Evolutionary conservation across 2,329 filamentous ascomycete genomes (phyloP).

Genomic region (Talaromyces sp.): DNA sequence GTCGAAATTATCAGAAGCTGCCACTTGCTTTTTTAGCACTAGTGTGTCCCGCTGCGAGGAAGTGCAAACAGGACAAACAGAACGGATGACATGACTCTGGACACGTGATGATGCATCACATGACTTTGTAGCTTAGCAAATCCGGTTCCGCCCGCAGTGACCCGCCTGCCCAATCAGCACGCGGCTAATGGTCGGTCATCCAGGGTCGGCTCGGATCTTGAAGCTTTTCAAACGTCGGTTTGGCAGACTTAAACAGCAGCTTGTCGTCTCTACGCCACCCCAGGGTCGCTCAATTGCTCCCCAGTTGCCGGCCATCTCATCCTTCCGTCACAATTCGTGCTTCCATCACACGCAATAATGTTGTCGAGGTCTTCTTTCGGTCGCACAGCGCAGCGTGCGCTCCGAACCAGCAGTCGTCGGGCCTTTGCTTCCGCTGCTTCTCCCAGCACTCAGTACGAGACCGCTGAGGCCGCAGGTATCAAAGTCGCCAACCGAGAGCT

Average conservation of each 20-base stretch:
- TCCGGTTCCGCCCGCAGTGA: conserved; percentile 41
- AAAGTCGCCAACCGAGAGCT: conserved; percentile 91
- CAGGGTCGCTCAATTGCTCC: conserved; percentile 32
- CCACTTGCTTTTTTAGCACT: conserved; percentile 19
- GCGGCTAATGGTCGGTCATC: conserved; percentile 32
- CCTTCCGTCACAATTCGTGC: conserved; percentile 40
- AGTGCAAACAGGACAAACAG: neutral
- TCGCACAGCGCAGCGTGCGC: conserved; percentile 61
- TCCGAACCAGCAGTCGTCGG: conserved; percentile 57
- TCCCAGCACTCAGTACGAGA: conserved; percentile 82
- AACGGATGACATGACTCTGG: neutral
- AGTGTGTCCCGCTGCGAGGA: neutral
- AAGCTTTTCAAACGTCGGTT: conserved; percentile 41
- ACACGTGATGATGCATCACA: conserved; percentile 23
- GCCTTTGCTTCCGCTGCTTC: conserved; percentile 63
- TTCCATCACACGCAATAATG: conserved; percentile 58
- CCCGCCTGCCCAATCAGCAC: conserved; percentile 39
- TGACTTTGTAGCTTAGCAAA: conserved; percentile 25
- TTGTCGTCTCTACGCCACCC: conserved; percentile 25
- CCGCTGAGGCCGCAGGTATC: conserved; percentile 78
- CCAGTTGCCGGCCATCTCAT: conserved; percentile 34
- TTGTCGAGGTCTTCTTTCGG: conserved; percentile 65
- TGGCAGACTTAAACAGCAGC: conserved; percentile 27
- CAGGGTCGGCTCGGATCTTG: conserved; percentile 35
- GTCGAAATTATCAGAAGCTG: conserved; percentile 21